Conservation (phyloP, 1,139 yeast species). For the Taphrina populina region DNA sequence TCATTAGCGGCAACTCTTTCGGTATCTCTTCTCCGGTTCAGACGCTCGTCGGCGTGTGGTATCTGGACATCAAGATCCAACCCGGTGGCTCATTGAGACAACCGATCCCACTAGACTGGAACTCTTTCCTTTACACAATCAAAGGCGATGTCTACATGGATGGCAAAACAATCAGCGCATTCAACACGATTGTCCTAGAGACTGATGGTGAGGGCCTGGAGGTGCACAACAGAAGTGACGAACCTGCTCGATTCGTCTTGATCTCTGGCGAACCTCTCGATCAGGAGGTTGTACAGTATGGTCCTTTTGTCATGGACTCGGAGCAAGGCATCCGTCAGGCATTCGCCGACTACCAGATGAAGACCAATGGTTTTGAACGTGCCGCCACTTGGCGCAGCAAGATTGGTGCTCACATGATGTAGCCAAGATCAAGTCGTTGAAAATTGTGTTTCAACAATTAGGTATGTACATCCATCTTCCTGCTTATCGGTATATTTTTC, state of each 20-base stretch:
- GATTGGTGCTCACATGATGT: conserved; percentile 49
- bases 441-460: too few relatives aligned
- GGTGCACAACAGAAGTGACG: conserved; percentile 39
- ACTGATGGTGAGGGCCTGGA: conserved; percentile 58
- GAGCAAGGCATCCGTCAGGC: conserved; percentile 64
- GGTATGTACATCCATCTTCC: too few relatives aligned
- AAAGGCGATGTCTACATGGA: conserved; percentile 61
- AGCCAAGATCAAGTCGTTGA: not conserved
- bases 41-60: conserved; percentile 47
- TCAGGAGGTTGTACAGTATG: conserved; percentile 81
- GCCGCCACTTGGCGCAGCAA: conserved; percentile 66
- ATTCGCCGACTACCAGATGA: conserved; percentile 66
- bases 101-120: conserved; percentile 61
- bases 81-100: conserved; percentile 71
- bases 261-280: conserved; percentile 76
- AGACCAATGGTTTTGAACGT: conserved; percentile 71
- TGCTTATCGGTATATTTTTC: too few relatives aligned
- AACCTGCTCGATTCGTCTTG: conserved; percentile 58
- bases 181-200: conserved; percentile 62
- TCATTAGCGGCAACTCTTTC: conserved; percentile 73
- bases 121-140: conserved; percentile 69
- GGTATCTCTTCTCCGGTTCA: conserved; percentile 59
- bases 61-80: conserved; percentile 64
- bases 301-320: conserved; percentile 80
- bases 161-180: conserved; percentile 51